These are phyloP conservation scores for Globisporangium uncinulatum DNA, from an alignment of 352 stramenopile species.

Conservation along the genomic window DNA sequence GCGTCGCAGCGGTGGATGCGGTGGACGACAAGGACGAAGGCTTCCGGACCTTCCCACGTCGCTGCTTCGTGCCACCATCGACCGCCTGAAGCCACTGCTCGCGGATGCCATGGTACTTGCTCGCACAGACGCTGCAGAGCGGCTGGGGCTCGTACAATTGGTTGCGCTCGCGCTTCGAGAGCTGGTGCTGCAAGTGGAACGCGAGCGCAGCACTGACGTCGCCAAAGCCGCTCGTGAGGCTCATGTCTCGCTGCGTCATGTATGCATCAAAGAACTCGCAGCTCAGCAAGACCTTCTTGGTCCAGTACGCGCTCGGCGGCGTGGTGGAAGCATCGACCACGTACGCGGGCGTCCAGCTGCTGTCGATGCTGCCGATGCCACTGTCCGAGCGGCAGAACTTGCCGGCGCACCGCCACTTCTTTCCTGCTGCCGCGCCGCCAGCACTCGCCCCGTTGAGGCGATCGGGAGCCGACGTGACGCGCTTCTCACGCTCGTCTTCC, in stretches of 20 bases:
- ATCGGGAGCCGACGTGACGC: conserved; percentile 43
- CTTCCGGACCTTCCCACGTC: conserved; percentile 7
- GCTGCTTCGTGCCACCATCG: conserved; percentile 2
- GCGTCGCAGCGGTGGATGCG: not conserved
- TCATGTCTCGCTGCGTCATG: conserved; percentile 30
- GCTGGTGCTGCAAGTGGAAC: conserved; percentile 53
- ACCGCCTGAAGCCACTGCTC: conserved; percentile 30
- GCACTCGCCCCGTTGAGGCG: conserved; percentile 20
- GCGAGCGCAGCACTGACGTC: conserved; percentile 31
- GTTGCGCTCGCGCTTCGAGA: conserved; percentile 40
- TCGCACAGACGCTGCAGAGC: conserved; percentile 39
- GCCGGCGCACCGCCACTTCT: conserved; percentile 49
- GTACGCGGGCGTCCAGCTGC: conserved; percentile 3
- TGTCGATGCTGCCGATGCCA: conserved; percentile 1
- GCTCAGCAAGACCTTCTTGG: conserved; percentile 61
- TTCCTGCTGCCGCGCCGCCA: conserved; percentile 10
- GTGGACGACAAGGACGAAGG: not conserved
- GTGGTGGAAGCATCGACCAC: conserved; percentile 1
- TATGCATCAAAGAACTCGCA: conserved; percentile 63
- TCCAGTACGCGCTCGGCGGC: conserved; percentile 40
- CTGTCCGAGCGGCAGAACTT: conserved; percentile 19
- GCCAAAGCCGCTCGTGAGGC: conserved; percentile 32
- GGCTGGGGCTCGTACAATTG: conserved; percentile 55
- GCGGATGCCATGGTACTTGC: conserved; percentile 35
- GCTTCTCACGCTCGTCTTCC: not conserved